phyloP scores from a whole-genome alignment of 2,329 filamentous ascomycete species.

The Tolypocladium ophioglossoides region DNA sequence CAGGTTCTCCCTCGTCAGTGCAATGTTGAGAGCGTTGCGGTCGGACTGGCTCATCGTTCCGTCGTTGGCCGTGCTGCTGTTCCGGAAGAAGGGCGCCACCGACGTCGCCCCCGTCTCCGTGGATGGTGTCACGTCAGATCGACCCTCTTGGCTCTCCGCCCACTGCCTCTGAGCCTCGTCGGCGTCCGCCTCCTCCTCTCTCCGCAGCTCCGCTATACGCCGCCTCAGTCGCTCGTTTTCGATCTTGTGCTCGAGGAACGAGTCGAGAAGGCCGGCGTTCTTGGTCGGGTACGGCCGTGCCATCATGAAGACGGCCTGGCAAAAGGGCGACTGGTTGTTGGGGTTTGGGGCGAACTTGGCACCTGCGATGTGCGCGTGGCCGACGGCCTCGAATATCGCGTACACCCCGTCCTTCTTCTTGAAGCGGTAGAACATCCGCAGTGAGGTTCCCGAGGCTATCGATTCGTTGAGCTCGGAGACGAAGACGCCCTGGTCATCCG shows the following conservation, averaged over 20 bases:
- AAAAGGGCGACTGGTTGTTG: constrained; percentile 57
- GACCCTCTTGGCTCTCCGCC: constrained; percentile 45
- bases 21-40: constrained; percentile 51
- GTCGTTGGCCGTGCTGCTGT: constrained; percentile 21
- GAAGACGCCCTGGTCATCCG: constrained; percentile 75
- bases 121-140: constrained; percentile 41
- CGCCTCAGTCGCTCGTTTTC: constrained; percentile 83
- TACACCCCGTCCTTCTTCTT: constrained; percentile 63
- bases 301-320: constrained; percentile 90
- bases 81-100: constrained; percentile 15
- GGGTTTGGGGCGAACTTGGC: constrained; percentile 54
- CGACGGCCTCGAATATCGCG: constrained; percentile 80
- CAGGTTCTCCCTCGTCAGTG: constrained; percentile 69
- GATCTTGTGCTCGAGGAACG: constrained; percentile 92
- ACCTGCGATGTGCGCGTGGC: constrained; percentile 76
- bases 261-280: constrained; percentile 76
- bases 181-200: constrained; percentile 74
- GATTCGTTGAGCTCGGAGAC: constrained; percentile 82
- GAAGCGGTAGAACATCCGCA: constrained; percentile 83
- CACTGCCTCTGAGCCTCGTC: constrained; percentile 55
- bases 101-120: constrained; percentile 31
- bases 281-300: constrained; percentile 81
- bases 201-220: constrained; percentile 73
- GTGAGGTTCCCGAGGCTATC: constrained; percentile 66
- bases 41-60: constrained; percentile 55